These are phyloP conservation scores for Penicillium concentricum DNA, from an alignment of 2,329 filamentous ascomycete species.

Conservation along the genomic window DNA sequence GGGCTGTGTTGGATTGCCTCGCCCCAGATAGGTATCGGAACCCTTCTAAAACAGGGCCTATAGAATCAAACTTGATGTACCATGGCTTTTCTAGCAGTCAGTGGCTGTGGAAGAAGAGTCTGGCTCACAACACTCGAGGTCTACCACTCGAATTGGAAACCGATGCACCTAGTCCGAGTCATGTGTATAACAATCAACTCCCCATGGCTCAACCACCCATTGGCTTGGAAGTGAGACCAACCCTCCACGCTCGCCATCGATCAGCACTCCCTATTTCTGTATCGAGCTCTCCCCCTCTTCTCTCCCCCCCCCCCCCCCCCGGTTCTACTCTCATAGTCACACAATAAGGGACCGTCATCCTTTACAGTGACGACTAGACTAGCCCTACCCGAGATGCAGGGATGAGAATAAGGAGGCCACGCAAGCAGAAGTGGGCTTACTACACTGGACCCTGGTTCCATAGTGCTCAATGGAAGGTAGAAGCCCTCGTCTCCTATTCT, in stretches of 20 bases:
- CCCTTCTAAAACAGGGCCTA: not conserved
- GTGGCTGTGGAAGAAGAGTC: not conserved
- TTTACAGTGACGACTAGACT: not conserved
- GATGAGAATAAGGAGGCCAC: not conserved
- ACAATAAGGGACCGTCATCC: not conserved
- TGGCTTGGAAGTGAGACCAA: slow-evolving; percentile 1
- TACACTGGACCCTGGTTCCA: not conserved
- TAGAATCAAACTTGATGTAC: not conserved
- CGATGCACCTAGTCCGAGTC: not conserved
- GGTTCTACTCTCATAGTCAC: not conserved
- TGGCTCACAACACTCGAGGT: not conserved
- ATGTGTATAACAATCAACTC: not conserved
- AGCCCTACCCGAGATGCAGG: not conserved
- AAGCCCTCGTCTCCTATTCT: not conserved
- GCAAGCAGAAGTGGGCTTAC: not conserved
- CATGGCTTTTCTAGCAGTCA: not conserved
- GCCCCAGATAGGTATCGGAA: too few species aligned
- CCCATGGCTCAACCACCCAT: not conserved
- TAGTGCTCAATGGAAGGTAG: not conserved
- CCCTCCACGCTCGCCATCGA: not conserved
- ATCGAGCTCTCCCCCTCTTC: not conserved
- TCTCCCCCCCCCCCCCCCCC: not conserved
- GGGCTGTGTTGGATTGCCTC: not conserved
- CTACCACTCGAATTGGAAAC: not conserved
- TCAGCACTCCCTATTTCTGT: not conserved